Conservation (phyloP, 176 grass and related monocot genomes). For the Phoenix roebelenii region DNA sequence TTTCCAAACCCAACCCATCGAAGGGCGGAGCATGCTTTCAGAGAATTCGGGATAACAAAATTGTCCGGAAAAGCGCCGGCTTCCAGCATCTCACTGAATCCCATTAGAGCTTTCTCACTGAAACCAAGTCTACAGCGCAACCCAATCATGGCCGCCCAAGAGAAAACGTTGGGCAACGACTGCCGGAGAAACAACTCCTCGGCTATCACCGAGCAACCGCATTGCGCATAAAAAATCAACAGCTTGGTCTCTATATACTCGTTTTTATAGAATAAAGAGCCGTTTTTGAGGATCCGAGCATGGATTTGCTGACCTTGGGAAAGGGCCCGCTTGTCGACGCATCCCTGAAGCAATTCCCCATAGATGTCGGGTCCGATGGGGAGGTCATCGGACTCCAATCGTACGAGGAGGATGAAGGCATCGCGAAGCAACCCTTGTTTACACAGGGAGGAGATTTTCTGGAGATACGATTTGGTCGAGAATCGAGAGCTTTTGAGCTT, state of each 20-base stretch:
- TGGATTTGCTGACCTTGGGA: constrained; percentile 20
- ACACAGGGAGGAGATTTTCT: constrained; percentile 10
- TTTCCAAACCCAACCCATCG: not conserved
- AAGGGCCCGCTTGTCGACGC: constrained; percentile 2
- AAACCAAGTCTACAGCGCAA: constrained; percentile 11
- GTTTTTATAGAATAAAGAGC: constrained; percentile 4
- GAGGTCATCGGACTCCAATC: constrained; percentile 1
- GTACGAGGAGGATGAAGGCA: not conserved
- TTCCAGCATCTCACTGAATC: constrained; percentile 13
- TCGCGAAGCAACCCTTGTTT: constrained; percentile 1
- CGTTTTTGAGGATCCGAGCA: constrained; percentile 4
- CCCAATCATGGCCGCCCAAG: constrained; percentile 20
- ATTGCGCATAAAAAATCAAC: constrained; percentile 19
- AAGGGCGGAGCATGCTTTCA: constrained; percentile 14
- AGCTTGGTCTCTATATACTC: constrained; percentile 22
- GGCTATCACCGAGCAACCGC: constrained; percentile 8
- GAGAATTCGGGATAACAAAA: constrained; percentile 16
- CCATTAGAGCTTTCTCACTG: not conserved
- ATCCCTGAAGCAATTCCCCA: constrained; percentile 14
- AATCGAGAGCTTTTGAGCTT: not conserved
- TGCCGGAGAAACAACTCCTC: constrained; percentile 12
- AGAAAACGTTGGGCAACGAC: constrained; percentile 9
- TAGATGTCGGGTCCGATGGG: constrained; percentile 14
- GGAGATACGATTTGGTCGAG: not conserved
- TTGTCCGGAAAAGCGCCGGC: constrained; percentile 9